Conservation (phyloP, 192 early-diverging fungal species). For the Jimgerdemannia lactiflua region DNA sequence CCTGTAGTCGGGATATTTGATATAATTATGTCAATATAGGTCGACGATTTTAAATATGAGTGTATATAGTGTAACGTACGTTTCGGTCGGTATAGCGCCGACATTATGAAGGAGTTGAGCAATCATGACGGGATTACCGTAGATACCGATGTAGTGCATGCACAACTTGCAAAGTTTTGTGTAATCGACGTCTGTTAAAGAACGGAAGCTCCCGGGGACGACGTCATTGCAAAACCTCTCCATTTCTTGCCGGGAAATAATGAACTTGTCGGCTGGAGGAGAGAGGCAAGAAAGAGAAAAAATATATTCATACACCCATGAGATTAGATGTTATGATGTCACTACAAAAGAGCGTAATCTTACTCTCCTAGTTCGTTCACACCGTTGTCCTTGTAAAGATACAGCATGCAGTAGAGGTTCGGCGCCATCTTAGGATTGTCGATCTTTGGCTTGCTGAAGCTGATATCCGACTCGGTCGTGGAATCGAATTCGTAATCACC, state of each 20-base stretch:
- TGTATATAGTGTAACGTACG: not conserved
- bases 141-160: slow-evolving; percentile 5
- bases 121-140: slow-evolving; percentile 11
- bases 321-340: not conserved
- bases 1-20: not conserved
- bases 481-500: too few species aligned
- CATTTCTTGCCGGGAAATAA: not conserved
- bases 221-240: slow-evolving; percentile 16
- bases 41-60: not conserved
- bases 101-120: slow-evolving; percentile 8
- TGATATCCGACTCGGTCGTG: too few species aligned
- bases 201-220: slow-evolving; percentile 5
- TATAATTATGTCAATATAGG: not conserved
- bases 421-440: not conserved
- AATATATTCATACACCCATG: not conserved
- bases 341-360: not conserved
- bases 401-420: slow-evolving; percentile 8
- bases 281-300: not conserved
- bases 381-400: slow-evolving; percentile 12
- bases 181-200: slow-evolving; percentile 9
- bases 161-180: not conserved
- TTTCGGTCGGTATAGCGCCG: not conserved
- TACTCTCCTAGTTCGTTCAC: slow-evolving; percentile 11
- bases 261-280: slow-evolving; percentile 13
- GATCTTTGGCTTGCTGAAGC: too few species aligned